phyloP scores from a whole-genome alignment of 2,329 filamentous ascomycete genomes.

The Thielaviopsis euricoi region DNA sequence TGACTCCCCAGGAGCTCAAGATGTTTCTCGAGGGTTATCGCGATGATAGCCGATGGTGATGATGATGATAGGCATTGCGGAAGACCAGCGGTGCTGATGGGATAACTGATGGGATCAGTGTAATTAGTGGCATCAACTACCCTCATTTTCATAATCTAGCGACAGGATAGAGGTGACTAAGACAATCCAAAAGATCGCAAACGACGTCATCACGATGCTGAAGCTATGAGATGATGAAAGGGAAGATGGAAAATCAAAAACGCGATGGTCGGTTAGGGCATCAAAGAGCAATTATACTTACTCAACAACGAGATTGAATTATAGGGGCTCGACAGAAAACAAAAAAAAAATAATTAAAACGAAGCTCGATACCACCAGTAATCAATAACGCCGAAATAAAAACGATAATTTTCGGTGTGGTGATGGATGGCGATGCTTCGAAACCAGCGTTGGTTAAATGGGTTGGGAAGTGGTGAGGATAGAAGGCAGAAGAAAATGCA shows the following conservation, averaged over 20 bases:
- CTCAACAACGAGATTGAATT: background rate
- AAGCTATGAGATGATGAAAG: slow-evolving; percentile 1
- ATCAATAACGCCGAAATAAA: background rate
- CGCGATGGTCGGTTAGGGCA: slow-evolving; percentile 9
- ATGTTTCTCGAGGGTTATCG: slow-evolving; percentile 1
- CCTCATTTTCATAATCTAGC: background rate
- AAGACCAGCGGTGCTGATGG: background rate
- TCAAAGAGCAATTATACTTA: background rate
- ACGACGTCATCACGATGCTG: slow-evolving; percentile 8
- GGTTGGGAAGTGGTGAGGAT: slow-evolving; percentile 9
- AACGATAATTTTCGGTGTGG: slow-evolving; percentile 6
- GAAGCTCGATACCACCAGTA: slow-evolving; percentile 1
- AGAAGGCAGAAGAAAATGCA: slow-evolving; percentile 11
- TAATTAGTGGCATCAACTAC: slow-evolving; percentile 2
- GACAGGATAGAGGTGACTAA: background rate
- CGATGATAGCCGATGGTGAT: slow-evolving; percentile 2
- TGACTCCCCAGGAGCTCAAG: background rate
- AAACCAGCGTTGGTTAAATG: slow-evolving; percentile 10
- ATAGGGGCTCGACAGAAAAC: background rate
- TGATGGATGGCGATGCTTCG: slow-evolving; percentile 11
- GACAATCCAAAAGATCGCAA: background rate
- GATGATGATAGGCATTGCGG: background rate
- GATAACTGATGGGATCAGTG: background rate
- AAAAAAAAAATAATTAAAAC: slow-evolving; percentile 3
- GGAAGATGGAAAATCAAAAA: slow-evolving; percentile 8